Evolutionary conservation across 2,329 filamentous ascomycete genomes (phyloP), one percentile per base, ranked within the genome.

Genomic region (Raffaelea ambrosiae): DNA sequence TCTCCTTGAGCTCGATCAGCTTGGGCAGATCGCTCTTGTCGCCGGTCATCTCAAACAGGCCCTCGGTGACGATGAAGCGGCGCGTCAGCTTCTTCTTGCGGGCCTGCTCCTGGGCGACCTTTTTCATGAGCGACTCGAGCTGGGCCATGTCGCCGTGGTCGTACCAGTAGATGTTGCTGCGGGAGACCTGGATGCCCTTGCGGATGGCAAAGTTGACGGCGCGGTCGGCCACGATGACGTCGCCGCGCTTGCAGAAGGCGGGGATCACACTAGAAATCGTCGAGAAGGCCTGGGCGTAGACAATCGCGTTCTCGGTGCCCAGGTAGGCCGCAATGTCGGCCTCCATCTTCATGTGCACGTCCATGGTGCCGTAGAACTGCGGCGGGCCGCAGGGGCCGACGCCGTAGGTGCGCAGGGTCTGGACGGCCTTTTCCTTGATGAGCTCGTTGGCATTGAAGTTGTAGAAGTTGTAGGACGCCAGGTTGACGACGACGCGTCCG

Each of bases 181-280:
- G 78, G 22, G 86, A 93, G 50, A 95, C 88, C 69, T 98, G 89
- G 8, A 98, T 77, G 33, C 93, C 94, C 67, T 95, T 95, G 47
- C 93, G 84, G 57, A 96, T 91, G 11, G 91, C 83, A 69, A 87
- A 97, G 64, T 95, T 97, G 63, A 93, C 86, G 33, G 88, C 88
- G 56, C 86, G 86, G 68, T 98, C 93, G 39, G 89, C 93, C 47
- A 98, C 88, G 58, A 98, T 97, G 60, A 97, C 87, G 64, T 98
- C 93, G 44, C 93, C 93, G 59, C 93, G 81, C 73, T 98, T 98
- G 63, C 87, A 95, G 63, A 98, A 98, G 1, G 90, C 86, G 0
- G 93, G 94, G 52, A 98, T 96, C 20, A 97, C 90, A 62, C 86
- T 91, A n/a, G 87, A 90, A 51, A 97, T 94, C 38, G 93, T 96